Base-by-base conservation (phyloP, 2,329 filamentous ascomycete genomes). In the Penicillium expansum region DNA sequence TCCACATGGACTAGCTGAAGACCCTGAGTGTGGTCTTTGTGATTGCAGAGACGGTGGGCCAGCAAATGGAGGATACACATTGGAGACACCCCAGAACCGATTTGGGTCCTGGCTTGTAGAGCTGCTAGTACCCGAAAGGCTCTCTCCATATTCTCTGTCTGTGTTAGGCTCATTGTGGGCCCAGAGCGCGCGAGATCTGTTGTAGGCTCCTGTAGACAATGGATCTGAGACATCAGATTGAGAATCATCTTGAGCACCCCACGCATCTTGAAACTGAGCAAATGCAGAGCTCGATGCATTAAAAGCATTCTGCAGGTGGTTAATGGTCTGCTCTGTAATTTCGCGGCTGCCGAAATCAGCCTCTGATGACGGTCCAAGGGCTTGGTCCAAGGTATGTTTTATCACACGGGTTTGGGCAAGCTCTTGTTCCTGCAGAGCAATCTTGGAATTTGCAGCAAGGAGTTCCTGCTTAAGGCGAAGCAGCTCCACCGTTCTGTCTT, bases 341-440 rank as follows among this genome's bases (percentile, higher is more conserved):
- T 83, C 80, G 55, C 72, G 77, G 39, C 71, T 70, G 54, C 71
- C 73, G 62, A 81, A 82, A 54, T 83, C 81, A 38, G 74, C 71
- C 60, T 84, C 82, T 30, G 80, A 82, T 7, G 81, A 76, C 56
- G 82, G 76, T 14, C 80, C 80, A 62, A 84, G 76, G 51, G 79
- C 78, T 65, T 86, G 82, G 58, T 86, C 83, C 62, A 86, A 75
- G 20, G 84, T 86, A 63, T 85, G 82, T 65, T 83, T 83, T 56
- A 84, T 82, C 48, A 84, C 80, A 41, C 82, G 82, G 13, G 80
- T 83, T 65, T 85, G 82, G 48, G 82, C 81, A 56, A 86, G 76
- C 70, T 86, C 83, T 59, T 85, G 79, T 59, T 85, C 83, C 72
- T 86, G 84, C 57, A 83, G 76, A 55, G 81, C 80, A 67, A 86